Evolutionary conservation across 495 filamentous ascomycete species (phyloP).

Genomic region (Tricharina praecox): DNA sequence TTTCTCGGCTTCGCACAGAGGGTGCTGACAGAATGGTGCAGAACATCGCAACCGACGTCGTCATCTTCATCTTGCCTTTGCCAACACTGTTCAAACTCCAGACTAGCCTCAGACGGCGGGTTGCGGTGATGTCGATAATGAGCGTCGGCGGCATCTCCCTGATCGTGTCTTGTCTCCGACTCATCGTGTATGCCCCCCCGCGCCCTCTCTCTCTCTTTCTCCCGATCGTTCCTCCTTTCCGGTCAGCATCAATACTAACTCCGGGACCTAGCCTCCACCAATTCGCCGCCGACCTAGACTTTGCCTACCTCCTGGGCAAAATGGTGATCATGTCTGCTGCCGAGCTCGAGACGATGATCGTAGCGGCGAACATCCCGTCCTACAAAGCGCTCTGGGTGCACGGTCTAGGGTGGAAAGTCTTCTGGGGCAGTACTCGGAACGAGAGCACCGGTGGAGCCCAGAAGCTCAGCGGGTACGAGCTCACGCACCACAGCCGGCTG

Average conservation of each 20-base stretch:
- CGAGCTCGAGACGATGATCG: constrained; percentile 25
- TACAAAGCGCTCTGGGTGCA: constrained; percentile 17
- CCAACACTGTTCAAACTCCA: not conserved
- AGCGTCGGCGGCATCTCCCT: not conserved
- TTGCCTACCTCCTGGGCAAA: constrained; percentile 25
- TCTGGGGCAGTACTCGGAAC: not conserved
- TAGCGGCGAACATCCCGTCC: constrained; percentile 26
- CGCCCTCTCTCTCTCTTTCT: not conserved
- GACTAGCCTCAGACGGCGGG: not conserved
- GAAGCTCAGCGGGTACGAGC: not conserved
- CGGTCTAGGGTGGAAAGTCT: not conserved
- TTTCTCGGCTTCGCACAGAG: not conserved
- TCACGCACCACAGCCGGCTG: not conserved
- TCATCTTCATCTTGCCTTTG: not conserved
- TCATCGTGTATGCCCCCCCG: not conserved
- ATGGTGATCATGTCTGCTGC: constrained; percentile 26
- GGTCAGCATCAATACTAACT: too few species aligned
- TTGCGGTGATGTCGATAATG: not conserved
- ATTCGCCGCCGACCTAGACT: constrained; percentile 17
- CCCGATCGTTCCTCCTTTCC: too few species aligned
- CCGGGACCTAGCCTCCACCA: constrained; percentile 7
- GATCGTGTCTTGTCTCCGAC: not conserved
- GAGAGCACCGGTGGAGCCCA: not conserved
- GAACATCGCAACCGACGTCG: not conserved
- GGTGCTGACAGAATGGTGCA: too few species aligned